Percentiles rank a stretch among this genome's conserved stretches.
Evolutionary conservation across 371 early-diverging fungal species (phyloP).

Genomic region (Umbelopsis sp.): DNA sequence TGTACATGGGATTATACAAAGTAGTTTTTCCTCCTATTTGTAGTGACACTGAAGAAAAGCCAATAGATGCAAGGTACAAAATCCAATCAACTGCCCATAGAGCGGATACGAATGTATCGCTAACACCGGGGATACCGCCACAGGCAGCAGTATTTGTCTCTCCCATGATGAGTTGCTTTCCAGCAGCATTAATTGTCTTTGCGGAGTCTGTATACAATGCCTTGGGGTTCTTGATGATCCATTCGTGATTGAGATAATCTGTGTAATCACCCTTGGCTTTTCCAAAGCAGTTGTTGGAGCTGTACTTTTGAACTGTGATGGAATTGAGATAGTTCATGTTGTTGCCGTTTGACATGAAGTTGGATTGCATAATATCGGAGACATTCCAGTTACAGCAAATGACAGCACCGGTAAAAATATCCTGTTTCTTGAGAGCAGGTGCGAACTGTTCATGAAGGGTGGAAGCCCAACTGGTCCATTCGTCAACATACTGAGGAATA

Average conservation of each 20-base stretch:
- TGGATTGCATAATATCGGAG: constrained; percentile 19
- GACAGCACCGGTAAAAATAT: constrained; percentile 24
- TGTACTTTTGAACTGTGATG: constrained; percentile 23
- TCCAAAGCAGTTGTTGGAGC: constrained; percentile 25
- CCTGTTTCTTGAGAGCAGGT: not conserved
- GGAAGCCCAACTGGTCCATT: constrained; percentile 24
- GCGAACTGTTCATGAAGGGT: constrained; percentile 6
- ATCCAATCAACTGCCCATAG: constrained; percentile 25
- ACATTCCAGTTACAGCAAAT: constrained; percentile 23
- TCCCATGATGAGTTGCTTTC: constrained; percentile 24
- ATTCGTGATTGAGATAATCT: constrained; percentile 23
- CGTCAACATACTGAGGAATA: constrained; percentile 17
- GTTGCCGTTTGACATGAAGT: constrained; percentile 5
- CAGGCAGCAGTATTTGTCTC: constrained; percentile 27
- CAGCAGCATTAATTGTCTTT: not conserved
- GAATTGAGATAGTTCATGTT: constrained; percentile 21
- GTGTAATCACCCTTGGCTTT: constrained; percentile 19
- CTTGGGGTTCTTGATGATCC: constrained; percentile 18
- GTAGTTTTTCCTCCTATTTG: constrained; percentile 24
- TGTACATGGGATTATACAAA: constrained; percentile 24
- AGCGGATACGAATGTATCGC: constrained; percentile 21
- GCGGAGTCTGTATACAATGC: constrained; percentile 14
- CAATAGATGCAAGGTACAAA: constrained; percentile 22
- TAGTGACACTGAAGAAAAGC: constrained; percentile 17
- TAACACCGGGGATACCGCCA: constrained; percentile 22